Percentiles rank a stretch among this genome's conserved stretches.
Conservation (phyloP, 2,329 filamentous ascomycete species). For the Hymenotorrendiella dingleyae region DNA sequence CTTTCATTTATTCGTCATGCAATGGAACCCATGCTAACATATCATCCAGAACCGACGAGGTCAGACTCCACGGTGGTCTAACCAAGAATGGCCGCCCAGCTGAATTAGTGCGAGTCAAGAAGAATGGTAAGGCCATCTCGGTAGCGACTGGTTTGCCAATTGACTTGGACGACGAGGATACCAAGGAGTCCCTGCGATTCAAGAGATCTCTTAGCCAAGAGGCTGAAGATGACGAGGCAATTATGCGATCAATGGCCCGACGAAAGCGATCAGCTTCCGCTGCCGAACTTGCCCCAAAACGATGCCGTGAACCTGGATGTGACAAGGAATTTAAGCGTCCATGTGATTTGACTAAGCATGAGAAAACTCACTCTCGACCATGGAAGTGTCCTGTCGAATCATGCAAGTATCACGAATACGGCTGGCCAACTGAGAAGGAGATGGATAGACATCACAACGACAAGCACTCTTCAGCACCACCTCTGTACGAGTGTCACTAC, state of each 20-base stretch:
- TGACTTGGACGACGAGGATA: conserved; percentile 44
- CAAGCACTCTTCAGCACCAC: conserved; percentile 78
- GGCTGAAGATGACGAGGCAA: conserved; percentile 72
- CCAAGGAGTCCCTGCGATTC: conserved; percentile 45
- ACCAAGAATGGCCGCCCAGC: conserved; percentile 75
- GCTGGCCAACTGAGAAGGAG: conserved; percentile 97
- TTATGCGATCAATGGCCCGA: conserved; percentile 88
- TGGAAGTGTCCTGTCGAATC: conserved; percentile 81
- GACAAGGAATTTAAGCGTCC: conserved; percentile 91
- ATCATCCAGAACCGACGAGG: conserved; percentile 55
- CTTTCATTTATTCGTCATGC: neutral
- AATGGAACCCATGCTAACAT: conserved; percentile 20
- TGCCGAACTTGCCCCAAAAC: conserved; percentile 74
- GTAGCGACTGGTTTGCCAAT: conserved; percentile 65
- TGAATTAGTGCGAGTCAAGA: conserved; percentile 76
- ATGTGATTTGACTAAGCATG: conserved; percentile 97
- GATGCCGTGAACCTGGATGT: conserved; percentile 70
- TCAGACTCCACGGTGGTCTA: conserved; percentile 76
- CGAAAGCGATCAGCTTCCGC: conserved; percentile 88
- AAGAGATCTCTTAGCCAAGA: conserved; percentile 65
- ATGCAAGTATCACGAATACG: conserved; percentile 86
- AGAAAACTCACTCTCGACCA: conserved; percentile 93
- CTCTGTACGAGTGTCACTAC: conserved; percentile 78
- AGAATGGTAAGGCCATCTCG: conserved; percentile 74
- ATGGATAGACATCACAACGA: conserved; percentile 94